Base-by-base conservation (phyloP, 139 green algal species). In the Tetradesmus obliquus region DNA sequence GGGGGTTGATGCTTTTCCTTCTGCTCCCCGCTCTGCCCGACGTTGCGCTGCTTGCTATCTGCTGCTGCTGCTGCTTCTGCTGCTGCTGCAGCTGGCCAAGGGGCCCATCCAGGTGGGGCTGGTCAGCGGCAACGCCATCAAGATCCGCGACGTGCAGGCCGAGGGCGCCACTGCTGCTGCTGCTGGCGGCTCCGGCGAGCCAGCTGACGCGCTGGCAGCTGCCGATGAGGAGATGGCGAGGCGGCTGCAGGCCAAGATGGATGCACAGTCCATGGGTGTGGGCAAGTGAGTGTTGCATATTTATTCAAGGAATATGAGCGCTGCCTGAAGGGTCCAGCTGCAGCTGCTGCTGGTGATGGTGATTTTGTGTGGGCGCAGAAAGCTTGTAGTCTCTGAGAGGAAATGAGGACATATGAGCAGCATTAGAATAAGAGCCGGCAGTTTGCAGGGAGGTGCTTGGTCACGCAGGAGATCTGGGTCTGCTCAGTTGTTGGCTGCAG, bases 211-310 rank as follows among this genome's bases (percentile, higher is more conserved):
- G 6, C 20, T 87, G 51, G 82, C 51, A 5, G 57, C 82, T 7
- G 95, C 96, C 0, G 97, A 98, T 90, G 92, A 95, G 58, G 94
- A 98, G 55, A 93, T 97, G 87, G 97, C 97, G 5, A 82, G 94
- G 19, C 93, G 96, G 54, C 93, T 99, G 92, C 96, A 98, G 92
- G 97, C 97, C 69, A 96, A 98, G 94, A 93, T 97, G 94, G 95
- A 97, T 76, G 94, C 94, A 1, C 86, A 96, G 80, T 74, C 94
- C 79, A 66, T 90, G 8, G 72, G 84, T 5, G 90, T 71, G 17
- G 17, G 69, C 74, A 62, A 72, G 88, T 57, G 72, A 60, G 55
- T 24, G 2, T 53, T 20, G 19, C 19, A 45, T 45, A 45, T 45
- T 45, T 45, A 45, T 45, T 45, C 32, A 45, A 45, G 32, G 32